These are phyloP conservation scores for Suhomyces bribrorum DNA, from an alignment of 1,139 yeast species.

Conservation along the genomic window DNA sequence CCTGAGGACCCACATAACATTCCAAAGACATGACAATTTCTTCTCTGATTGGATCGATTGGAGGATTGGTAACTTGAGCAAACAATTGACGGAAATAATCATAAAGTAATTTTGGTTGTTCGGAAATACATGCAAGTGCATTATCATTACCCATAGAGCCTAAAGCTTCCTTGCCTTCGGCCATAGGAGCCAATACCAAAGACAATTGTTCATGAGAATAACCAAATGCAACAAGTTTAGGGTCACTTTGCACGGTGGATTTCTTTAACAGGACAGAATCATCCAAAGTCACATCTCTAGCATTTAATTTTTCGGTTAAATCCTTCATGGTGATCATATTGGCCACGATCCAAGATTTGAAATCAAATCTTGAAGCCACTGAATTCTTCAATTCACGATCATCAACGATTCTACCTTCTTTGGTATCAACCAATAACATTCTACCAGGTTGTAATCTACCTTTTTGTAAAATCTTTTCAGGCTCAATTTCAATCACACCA, in stretches of 20 bases:
- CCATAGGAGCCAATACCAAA: slow-evolving; percentile 90
- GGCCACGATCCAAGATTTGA: slow-evolving; percentile 89
- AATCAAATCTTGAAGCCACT: slow-evolving; percentile 86
- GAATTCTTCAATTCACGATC: slow-evolving; percentile 81
- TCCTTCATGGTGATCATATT: slow-evolving; percentile 84
- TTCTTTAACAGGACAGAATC: slow-evolving; percentile 17
- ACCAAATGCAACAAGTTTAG: slow-evolving; percentile 83
- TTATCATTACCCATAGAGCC: slow-evolving; percentile 99
- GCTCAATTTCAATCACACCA: slow-evolving; percentile 89
- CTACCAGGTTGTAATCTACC: slow-evolving; percentile 97
- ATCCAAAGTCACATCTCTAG: slow-evolving; percentile 43
- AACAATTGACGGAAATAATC: slow-evolving; percentile 95
- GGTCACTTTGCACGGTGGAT: slow-evolving; percentile 69
- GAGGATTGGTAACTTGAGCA: slow-evolving; percentile 98
- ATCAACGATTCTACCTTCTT: slow-evolving; percentile 89
- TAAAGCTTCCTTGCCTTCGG: slow-evolving; percentile 89
- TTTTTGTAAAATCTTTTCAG: slow-evolving; percentile 79
- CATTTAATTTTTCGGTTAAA: slow-evolving; percentile 57
- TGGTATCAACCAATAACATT: slow-evolving; percentile 92
- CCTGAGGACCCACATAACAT: slow-evolving; percentile 97
- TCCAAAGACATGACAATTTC: slow-evolving; percentile 95
- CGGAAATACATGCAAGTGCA: slow-evolving; percentile 93
- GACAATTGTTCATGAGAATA: slow-evolving; percentile 91
- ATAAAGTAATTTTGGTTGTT: slow-evolving; percentile 85
- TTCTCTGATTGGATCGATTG: slow-evolving; percentile 97